phyloP scores from a whole-genome alignment of 192 early-diverging fungal species.

The Coemansia sp. region DNA sequence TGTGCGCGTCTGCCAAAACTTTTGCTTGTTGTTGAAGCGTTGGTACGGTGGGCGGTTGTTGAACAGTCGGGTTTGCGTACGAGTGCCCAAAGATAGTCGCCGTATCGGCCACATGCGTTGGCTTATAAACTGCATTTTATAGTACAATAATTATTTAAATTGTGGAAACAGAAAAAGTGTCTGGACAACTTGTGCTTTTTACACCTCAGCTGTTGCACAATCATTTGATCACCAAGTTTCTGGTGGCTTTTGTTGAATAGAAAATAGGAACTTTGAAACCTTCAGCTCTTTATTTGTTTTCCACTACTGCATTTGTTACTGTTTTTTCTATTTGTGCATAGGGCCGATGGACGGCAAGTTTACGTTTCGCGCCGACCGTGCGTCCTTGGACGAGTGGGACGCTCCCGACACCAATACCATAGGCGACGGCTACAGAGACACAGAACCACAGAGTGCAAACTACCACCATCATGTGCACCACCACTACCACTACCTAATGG shows the following conservation, averaged over 20 bases:
- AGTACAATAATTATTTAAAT: no score
- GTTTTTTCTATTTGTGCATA: background rate
- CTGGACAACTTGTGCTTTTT: no score
- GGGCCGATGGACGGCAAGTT: constrained; percentile 9
- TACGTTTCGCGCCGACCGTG: constrained; percentile 11
- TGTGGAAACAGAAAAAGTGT: no score
- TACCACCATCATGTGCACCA: constrained; percentile 27
- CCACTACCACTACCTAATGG: constrained; percentile 29
- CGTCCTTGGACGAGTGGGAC: constrained; percentile 20
- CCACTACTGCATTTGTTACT: no score
- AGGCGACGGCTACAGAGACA: constrained; percentile 13
- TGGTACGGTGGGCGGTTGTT: background rate
- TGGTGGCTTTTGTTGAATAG: no score
- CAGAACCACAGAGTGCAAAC: constrained; percentile 5
- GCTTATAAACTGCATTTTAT: no score
- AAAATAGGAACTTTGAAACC: no score
- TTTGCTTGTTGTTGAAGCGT: constrained; percentile 13
- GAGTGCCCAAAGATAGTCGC: background rate
- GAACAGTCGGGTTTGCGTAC: background rate
- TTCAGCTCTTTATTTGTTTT: no score
- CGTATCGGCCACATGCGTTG: no score
- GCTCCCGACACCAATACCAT: constrained; percentile 21
- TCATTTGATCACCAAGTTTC: no score
- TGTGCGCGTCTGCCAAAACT: constrained; percentile 16
- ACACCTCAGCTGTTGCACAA: no score